Evolutionary conservation across 352 stramenopile species (phyloP).

Genomic region (Pythium biforme): DNA sequence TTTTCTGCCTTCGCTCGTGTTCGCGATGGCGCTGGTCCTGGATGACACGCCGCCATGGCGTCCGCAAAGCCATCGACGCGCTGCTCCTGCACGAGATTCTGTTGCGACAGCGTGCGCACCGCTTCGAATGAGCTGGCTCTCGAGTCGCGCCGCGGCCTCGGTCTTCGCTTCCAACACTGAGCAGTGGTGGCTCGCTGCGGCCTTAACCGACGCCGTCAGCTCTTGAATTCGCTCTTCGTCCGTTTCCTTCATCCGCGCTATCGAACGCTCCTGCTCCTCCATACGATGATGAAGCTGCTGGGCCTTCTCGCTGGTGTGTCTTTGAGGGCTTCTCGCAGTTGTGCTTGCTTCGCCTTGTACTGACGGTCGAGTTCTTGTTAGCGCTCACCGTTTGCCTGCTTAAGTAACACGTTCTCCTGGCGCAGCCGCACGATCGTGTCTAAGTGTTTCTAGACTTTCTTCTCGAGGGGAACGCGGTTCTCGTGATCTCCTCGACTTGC

Average conservation of each 20-base stretch:
- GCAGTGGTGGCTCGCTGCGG: conserved; percentile 30
- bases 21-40: conserved; percentile 55
- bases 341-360: conserved; percentile 42
- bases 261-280: conserved; percentile 36
- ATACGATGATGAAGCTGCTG: conserved; percentile 39
- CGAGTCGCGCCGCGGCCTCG: conserved; percentile 30
- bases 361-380: conserved; percentile 39
- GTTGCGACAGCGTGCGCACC: conserved; percentile 38
- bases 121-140: conserved; percentile 41
- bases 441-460: conserved; percentile 62
- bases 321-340: conserved; percentile 31
- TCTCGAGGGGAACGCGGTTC: conserved; percentile 50
- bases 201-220: conserved; percentile 31
- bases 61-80: conserved; percentile 55
- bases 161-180: conserved; percentile 34
- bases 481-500: conserved; percentile 69
- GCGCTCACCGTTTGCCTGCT: conserved; percentile 42
- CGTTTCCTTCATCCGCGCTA: conserved; percentile 36
- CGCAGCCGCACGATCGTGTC: conserved; percentile 50
- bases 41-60: conserved; percentile 48
- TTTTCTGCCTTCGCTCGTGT: conserved; percentile 35
- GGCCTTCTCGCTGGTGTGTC: conserved; percentile 44
- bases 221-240: conserved; percentile 46
- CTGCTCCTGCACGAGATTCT: conserved; percentile 51
- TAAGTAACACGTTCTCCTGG: conserved; percentile 52